Conservation (phyloP, 441 rosid species). For the Eruca vesicaria region DNA sequence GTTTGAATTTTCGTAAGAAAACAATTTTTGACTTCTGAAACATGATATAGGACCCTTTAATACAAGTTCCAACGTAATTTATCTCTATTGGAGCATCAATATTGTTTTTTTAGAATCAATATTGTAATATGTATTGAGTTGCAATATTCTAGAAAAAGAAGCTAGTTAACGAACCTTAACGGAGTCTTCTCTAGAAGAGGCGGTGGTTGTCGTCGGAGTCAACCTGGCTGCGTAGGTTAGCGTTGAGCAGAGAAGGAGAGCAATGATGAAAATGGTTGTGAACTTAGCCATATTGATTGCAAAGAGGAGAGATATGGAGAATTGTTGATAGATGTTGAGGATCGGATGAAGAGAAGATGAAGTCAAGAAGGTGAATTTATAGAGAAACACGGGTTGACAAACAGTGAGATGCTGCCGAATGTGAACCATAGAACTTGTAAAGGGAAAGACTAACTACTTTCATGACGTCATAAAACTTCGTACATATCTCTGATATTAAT, state of each 20-base stretch:
- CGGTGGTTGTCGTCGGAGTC: slow-evolving; percentile 24
- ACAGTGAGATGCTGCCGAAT: slow-evolving; percentile 15
- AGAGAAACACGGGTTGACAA: slow-evolving; percentile 30
- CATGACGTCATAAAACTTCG: slow-evolving; percentile 5
- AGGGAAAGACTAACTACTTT: slow-evolving; percentile 6
- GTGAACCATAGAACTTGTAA: slow-evolving; percentile 31
- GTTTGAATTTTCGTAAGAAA: background rate
- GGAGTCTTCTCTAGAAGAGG: slow-evolving; percentile 5
- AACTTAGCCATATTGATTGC: slow-evolving; percentile 29
- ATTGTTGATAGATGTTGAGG: background rate
- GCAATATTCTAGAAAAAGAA: background rate
- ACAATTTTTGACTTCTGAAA: background rate
- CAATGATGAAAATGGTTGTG: slow-evolving; percentile 35
- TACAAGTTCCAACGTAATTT: background rate
- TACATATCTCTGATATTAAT: slow-evolving; percentile 1
- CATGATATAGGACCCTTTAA: background rate
- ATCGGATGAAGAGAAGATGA: slow-evolving; percentile 25
- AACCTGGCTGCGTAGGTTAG: slow-evolving; percentile 37
- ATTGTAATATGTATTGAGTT: background rate
- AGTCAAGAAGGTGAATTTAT: slow-evolving; percentile 24
- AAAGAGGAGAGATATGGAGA: slow-evolving; percentile 5
- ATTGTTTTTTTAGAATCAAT: background rate
- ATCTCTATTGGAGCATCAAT: background rate
- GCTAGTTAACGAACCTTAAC: slow-evolving; percentile 30
- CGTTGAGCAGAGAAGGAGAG: slow-evolving; percentile 38